Base-by-base conservation (phyloP, 306 rosid genomes). In the Rosa chinensis region DNA sequence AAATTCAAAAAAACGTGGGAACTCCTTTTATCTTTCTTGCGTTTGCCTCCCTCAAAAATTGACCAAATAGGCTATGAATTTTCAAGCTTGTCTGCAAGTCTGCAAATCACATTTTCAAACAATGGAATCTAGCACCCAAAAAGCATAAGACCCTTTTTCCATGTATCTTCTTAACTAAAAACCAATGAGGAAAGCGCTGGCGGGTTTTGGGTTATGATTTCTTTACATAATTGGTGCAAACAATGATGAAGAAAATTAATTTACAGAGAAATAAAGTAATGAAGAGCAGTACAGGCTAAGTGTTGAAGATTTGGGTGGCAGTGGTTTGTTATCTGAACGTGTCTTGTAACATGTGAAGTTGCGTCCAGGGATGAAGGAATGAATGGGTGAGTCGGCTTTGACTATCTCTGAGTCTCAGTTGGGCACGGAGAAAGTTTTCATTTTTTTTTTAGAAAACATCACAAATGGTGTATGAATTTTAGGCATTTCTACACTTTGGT, bases 11-110 rank as follows among this genome's bases (percentile, higher is more conserved):
- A 45, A 8, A 77, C 14, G 47, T 42, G 85, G 85, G 81, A 79
- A 70, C 78, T 64, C 21, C 64, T 77, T 32, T 11, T 63, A 56
- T 74, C 70, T 63, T 61, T 63, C 44, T 10, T 69, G 76, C 58
- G 35, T 81, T 37, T 83, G 78, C 42, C 40, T 81, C 79, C 25
- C 13, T 48, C 59, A 75, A 39, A 70, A 73, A 67, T 73, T 84
- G 85, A 63, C 84, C 75, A 61, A 85, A 77, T 72, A 79, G 37
- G 78, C 68, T 45, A 32, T 39, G 62, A 12, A 68, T 16, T 72
- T 58, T 48, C 80, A 69, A 70, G 40, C 81, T 63, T 58, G 43
- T 16, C 70, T 70, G 35, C 62, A 25, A 37, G 64, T n/a, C 72
- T 69, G 73, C 72, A 37, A 10, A 21, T 80, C 39, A 39, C 70